Evolutionary conservation across 1,284 basidiomycete species (phyloP).

Genomic region (Chalciporus sp.): DNA sequence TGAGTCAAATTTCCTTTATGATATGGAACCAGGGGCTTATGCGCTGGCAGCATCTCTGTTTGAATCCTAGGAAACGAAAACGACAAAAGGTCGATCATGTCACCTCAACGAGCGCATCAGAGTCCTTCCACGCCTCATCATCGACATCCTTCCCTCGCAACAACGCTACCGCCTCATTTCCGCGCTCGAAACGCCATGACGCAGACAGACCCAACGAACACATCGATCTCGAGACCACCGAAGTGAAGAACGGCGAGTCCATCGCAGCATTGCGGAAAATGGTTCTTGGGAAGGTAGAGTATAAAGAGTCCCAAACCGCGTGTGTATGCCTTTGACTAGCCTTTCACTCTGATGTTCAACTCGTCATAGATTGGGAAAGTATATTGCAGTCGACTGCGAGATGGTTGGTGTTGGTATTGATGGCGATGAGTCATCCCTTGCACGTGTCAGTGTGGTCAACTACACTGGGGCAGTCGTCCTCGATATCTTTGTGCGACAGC

Average conservation of each 20-base stretch:
- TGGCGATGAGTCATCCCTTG: conserved; percentile 81
- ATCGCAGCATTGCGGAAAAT: conserved; percentile 49
- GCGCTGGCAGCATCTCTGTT: neutral
- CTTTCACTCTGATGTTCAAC: conserved; percentile 1
- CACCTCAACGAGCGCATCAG: neutral
- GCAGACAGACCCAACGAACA: conserved; percentile 1
- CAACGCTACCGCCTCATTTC: neutral
- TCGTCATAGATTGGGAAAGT: conserved; percentile 68
- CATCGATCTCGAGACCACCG: conserved; percentile 28
- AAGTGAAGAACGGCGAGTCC: conserved; percentile 50
- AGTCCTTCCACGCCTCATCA: neutral
- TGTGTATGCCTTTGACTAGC: conserved; percentile 36
- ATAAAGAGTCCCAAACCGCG: conserved; percentile 46
- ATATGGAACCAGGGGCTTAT: neutral
- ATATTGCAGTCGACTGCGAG: conserved; percentile 90
- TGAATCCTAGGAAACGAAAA: conserved; percentile 23
- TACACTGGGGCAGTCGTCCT: conserved; percentile 81
- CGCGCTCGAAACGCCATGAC: neutral
- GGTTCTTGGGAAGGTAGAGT: conserved; percentile 50
- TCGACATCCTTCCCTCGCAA: conserved; percentile 1
- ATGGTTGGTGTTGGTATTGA: conserved; percentile 95
- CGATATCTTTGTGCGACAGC: conserved; percentile 87
- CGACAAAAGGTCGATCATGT: conserved; percentile 34
- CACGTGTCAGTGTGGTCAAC: conserved; percentile 92
- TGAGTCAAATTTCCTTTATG: neutral